phyloP scores from a whole-genome alignment of 164 flowering plant genomes.

The Berberis vulgaris region DNA sequence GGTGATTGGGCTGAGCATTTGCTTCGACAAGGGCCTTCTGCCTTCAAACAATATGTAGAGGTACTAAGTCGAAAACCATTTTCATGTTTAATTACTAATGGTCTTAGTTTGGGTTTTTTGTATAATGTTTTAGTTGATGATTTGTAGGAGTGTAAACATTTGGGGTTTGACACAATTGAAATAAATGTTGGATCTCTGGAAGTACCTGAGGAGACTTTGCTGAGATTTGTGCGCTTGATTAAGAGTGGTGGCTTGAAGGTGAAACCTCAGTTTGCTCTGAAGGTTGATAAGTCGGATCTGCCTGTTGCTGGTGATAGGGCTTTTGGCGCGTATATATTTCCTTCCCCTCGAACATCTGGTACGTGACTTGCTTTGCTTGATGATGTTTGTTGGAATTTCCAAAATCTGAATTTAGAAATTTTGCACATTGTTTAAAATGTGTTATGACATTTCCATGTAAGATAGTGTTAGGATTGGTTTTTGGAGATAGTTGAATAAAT shows the following conservation, averaged over 20 bases:
- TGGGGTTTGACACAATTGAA: conserved; percentile 92
- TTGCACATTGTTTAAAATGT: too few species aligned
- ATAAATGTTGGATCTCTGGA: conserved; percentile 64
- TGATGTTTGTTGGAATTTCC: too few species aligned
- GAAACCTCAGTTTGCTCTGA: conserved; percentile 73
- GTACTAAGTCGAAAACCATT: conserved; percentile 20
- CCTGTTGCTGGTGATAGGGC: conserved; percentile 58
- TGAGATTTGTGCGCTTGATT: conserved; percentile 72
- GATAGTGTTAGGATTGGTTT: too few species aligned
- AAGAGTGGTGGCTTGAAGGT: conserved; percentile 74
- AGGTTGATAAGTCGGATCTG: conserved; percentile 66
- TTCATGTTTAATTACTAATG: not conserved
- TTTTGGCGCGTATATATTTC: conserved; percentile 66
- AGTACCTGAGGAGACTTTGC: conserved; percentile 76
- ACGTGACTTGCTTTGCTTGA: not conserved
- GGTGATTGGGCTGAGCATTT: conserved; percentile 91
- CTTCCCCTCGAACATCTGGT: conserved; percentile 59
- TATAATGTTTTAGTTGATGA: not conserved
- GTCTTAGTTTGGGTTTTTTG: not conserved
- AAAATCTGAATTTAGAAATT: too few species aligned
- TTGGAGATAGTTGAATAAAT: too few species aligned
- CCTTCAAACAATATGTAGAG: conserved; percentile 67
- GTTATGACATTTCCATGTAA: too few species aligned
- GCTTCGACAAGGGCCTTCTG: conserved; percentile 56
- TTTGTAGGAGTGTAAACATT: conserved; percentile 44